Percentiles rank a stretch among this genome's conserved stretches.
These are phyloP conservation scores for Botrytis deweyae DNA, from an alignment of 2,329 filamentous ascomycete genomes.

Conservation along the genomic window DNA sequence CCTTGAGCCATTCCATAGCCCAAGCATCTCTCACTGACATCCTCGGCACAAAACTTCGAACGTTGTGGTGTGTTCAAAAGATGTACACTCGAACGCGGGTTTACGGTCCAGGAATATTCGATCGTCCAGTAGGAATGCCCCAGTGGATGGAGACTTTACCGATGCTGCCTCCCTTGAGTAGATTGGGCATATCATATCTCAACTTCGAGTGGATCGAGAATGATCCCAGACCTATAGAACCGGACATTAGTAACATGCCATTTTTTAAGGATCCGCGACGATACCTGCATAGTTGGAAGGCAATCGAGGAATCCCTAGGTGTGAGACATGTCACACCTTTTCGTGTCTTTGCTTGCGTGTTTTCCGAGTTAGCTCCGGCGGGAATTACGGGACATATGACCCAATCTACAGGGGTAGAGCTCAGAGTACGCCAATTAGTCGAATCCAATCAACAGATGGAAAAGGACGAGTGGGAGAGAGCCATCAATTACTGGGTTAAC, in stretches of 20 bases:
- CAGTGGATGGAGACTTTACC: neutral
- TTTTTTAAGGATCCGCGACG: neutral
- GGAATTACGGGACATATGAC: neutral
- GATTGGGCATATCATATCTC: neutral
- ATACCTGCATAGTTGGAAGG: neutral
- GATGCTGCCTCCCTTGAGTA: neutral
- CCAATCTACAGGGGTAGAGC: neutral
- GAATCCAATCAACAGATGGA: neutral
- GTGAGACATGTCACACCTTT: neutral
- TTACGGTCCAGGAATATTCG: neutral
- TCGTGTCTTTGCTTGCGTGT: neutral
- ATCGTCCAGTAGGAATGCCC: no score
- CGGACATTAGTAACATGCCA: neutral
- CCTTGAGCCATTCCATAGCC: neutral
- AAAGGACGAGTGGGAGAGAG: neutral
- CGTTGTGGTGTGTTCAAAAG: neutral
- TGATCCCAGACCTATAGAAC: neutral
- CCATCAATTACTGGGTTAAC: neutral
- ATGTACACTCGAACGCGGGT: neutral
- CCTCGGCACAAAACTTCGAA: constrained; percentile 8
- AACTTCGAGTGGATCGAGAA: constrained; percentile 11
- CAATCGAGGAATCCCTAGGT: neutral
- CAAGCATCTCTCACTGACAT: neutral
- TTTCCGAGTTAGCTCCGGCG: neutral
- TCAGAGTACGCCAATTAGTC: neutral